Conservation (phyloP, 192 early-diverging fungal genomes). For the Coemansia sp. region DNA sequence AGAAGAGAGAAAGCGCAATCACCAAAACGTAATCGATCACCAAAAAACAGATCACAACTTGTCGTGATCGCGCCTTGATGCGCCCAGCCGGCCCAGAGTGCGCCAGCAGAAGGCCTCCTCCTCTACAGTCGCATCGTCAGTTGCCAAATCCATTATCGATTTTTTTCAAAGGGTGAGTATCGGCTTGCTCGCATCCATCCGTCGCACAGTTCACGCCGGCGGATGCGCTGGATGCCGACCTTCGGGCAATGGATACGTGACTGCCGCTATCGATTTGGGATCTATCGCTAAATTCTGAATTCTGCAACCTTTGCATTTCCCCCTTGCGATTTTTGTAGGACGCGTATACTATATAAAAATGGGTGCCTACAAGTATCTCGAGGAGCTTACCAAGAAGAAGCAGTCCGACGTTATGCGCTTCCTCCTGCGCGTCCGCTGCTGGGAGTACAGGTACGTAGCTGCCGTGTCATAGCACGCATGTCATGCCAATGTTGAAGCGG, state of each 20-base stretch:
- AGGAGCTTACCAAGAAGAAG: conserved; percentile 99
- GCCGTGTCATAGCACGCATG: background rate
- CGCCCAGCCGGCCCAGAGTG: no score
- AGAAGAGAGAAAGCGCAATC: background rate
- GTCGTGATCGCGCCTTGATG: no score
- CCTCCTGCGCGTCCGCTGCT: conserved; percentile 96
- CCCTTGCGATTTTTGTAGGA: conserved; percentile 16
- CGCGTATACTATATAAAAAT: conserved; percentile 50
- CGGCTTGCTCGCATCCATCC: conserved; percentile 1
- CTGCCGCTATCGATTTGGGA: background rate
- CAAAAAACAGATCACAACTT: background rate
- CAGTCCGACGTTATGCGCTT: conserved; percentile 99
- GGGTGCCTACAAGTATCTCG: conserved; percentile 89
- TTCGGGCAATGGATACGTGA: conserved; percentile 3
- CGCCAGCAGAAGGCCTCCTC: no score
- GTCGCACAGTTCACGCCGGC: background rate
- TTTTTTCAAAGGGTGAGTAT: background rate
- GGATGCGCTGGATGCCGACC: background rate
- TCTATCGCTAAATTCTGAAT: background rate
- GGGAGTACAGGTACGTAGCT: conserved; percentile 85
- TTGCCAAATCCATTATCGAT: background rate
- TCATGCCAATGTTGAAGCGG: background rate
- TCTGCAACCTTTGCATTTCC: conserved; percentile 6
- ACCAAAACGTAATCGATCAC: background rate
- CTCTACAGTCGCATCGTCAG: conserved; percentile 3